phyloP scores from a whole-genome alignment of 805 yeast species.

The Saturnispora dispora region DNA sequence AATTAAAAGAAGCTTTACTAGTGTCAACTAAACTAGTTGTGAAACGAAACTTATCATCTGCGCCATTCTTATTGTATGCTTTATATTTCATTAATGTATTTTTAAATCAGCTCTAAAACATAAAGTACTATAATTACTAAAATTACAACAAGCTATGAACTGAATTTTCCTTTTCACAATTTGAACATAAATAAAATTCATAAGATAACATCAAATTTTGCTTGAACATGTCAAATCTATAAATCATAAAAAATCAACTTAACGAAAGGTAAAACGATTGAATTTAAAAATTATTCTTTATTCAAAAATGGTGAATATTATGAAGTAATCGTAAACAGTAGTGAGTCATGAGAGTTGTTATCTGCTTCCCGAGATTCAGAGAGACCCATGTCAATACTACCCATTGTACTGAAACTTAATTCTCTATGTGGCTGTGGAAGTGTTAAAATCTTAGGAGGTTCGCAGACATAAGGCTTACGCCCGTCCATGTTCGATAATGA shows the following conservation, averaged over 20 bases:
- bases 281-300: background rate
- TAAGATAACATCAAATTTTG: background rate
- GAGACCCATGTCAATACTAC: background rate
- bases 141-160: background rate
- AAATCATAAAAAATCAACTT: background rate
- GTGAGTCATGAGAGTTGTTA: background rate
- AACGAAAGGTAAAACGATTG: background rate
- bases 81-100: background rate
- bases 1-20: background rate
- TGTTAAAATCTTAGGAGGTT: slow-evolving; percentile 8
- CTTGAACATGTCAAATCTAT: background rate
- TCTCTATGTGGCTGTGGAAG: slow-evolving; percentile 1
- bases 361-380: background rate
- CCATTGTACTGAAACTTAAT: background rate
- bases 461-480: slow-evolving; percentile 9
- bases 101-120: background rate
- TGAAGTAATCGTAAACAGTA: background rate
- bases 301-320: background rate
- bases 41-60: background rate
- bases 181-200: slow-evolving; percentile 8
- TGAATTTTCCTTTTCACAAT: background rate
- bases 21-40: background rate
- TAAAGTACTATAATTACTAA: background rate
- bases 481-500: slow-evolving; percentile 31
- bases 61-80: background rate